A percentile compares a stretch with the other conserved stretches of the same genome.
Conservation (phyloP, 371 early-diverging fungal species). For the Nematocida sp. region DNA sequence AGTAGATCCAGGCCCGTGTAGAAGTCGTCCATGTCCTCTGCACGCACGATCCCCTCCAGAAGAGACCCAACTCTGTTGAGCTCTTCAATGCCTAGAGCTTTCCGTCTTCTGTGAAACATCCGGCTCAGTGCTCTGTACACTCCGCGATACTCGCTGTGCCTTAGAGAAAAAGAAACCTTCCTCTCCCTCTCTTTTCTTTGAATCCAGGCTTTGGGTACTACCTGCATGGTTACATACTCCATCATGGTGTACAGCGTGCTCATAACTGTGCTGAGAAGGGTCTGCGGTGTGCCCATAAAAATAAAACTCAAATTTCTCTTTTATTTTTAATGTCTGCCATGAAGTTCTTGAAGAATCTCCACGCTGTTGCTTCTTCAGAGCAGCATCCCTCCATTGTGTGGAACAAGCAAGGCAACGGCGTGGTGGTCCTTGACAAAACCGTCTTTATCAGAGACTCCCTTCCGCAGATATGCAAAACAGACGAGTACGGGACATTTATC, state of each 20-base stretch:
- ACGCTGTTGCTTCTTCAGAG: constrained; percentile 52
- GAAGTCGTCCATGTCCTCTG: not conserved
- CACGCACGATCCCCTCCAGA: not conserved
- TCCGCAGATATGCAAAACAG: constrained; percentile 59
- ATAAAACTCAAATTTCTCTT: constrained; percentile 30
- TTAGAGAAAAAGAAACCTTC: not conserved
- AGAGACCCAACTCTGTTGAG: not conserved
- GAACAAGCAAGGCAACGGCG: constrained; percentile 56
- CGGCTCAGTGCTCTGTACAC: not conserved
- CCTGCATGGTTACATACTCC: constrained; percentile 15
- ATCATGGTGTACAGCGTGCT: not conserved
- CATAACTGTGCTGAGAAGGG: not conserved
- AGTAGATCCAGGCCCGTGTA: not conserved
- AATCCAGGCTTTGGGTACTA: constrained; percentile 10
- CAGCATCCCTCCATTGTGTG: constrained; percentile 55
- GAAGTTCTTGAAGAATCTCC: constrained; percentile 63
- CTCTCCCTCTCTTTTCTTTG: not conserved
- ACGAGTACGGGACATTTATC: constrained; percentile 64
- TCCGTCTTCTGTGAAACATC: constrained; percentile 1
- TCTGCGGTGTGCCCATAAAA: constrained; percentile 1
- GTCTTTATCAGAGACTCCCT: constrained; percentile 59
- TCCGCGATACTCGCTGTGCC: constrained; percentile 3
- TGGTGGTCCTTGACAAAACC: constrained; percentile 60
- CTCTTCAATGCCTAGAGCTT: not conserved
- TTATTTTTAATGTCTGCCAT: constrained; percentile 41